phyloP scores from a whole-genome alignment of 805 yeast species.

The Saturnispora saitoi region DNA sequence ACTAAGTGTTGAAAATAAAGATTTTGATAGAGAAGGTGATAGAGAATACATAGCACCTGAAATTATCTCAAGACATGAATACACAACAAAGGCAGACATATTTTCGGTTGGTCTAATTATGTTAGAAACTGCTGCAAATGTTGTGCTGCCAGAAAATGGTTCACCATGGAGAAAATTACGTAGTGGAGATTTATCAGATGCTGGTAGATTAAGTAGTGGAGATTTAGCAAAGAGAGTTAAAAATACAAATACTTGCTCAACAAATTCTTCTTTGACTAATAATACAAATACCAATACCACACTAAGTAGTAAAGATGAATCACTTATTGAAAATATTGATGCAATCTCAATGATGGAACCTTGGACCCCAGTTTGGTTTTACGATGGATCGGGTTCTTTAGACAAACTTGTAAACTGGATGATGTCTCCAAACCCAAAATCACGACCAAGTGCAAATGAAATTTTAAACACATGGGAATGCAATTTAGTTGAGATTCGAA shows the following conservation, averaged over 20 bases:
- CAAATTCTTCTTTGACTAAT: not conserved
- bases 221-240: slow-evolving; percentile 36
- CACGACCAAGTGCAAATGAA: slow-evolving; percentile 71
- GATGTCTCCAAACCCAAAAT: slow-evolving; percentile 76
- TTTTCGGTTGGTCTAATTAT: slow-evolving; percentile 91
- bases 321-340: not conserved
- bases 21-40: slow-evolving; percentile 92
- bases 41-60: slow-evolving; percentile 98
- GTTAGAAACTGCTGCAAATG: slow-evolving; percentile 93
- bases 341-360: slow-evolving; percentile 4
- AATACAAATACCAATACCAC: not conserved
- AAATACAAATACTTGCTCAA: not conserved
- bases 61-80: slow-evolving; percentile 69
- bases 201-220: slow-evolving; percentile 74
- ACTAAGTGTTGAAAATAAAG: slow-evolving; percentile 35
- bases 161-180: slow-evolving; percentile 92
- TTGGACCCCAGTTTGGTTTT: slow-evolving; percentile 84
- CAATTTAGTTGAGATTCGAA: slow-evolving; percentile 62
- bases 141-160: slow-evolving; percentile 91
- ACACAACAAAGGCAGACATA: slow-evolving; percentile 88
- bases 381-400: slow-evolving; percentile 59
- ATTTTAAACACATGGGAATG: slow-evolving; percentile 69
- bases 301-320: not conserved
- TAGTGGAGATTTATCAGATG: slow-evolving; percentile 92
- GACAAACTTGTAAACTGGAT: slow-evolving; percentile 80